Conservation (phyloP, 1,284 basidiomycete genomes). For the Pascua guehoae region DNA sequence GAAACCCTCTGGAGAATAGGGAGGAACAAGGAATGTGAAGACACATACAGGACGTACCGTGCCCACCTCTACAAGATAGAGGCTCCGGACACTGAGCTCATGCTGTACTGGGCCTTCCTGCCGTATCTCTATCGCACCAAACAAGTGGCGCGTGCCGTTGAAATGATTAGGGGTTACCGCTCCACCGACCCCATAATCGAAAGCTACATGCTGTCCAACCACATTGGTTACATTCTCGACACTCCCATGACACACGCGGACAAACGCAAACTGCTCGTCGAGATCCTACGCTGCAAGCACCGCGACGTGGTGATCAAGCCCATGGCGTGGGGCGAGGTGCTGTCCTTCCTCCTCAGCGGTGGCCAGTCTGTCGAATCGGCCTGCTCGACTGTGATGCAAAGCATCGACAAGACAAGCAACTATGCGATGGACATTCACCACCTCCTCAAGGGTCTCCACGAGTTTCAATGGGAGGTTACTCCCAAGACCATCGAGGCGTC, state of each 20-base stretch:
- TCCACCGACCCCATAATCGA: not conserved
- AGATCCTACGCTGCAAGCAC: not conserved
- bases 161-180: not conserved
- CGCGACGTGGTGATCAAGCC: not conserved
- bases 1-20: too few species aligned
- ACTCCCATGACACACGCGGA: not conserved
- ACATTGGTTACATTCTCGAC: not conserved
- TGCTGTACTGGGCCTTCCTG: too few species aligned
- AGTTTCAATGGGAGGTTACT: not conserved
- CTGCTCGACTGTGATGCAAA: not conserved
- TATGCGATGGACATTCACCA: not conserved
- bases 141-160: too few species aligned
- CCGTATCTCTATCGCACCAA: too few species aligned
- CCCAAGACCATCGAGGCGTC: not conserved
- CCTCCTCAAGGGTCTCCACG: not conserved
- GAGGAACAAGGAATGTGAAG: too few species aligned
- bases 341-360: conserved; percentile 8
- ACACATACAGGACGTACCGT: too few species aligned
- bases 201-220: too few species aligned
- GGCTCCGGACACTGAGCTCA: too few species aligned
- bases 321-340: not conserved
- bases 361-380: not conserved
- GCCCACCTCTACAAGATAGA: too few species aligned
- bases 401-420: too few species aligned
- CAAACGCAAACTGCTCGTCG: conserved; percentile 2